Evolutionary conservation across 169 alveolate genomes (phyloP), one percentile per base, ranked within the genome.

Genomic region (Plasmodium ovale): DNA sequence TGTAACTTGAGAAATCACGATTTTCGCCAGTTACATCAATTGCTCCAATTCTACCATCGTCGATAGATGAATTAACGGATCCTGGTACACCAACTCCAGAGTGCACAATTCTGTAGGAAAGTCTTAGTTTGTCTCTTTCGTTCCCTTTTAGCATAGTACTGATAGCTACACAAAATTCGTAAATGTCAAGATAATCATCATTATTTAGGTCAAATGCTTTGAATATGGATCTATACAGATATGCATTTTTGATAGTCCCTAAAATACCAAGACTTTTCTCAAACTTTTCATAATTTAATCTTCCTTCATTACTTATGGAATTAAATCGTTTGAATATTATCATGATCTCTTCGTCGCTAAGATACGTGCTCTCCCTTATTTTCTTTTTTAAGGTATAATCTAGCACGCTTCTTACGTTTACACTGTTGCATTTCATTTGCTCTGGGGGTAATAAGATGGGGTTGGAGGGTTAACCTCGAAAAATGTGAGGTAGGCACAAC

Each of bases 131-230:
- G n/a, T 92, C 93, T 25, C 89, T 84, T n/a, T 93, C 93, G 14
- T 79, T 88, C 16, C 95, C 96, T 3, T 90, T 87, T 12, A 94
- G 87, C 97, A 95, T 95, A 19, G 87, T 93, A 14, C 91, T 92
- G n/a, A 95, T 87, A 7, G 96, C 91, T 25, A 89, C 87, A 51
- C 96, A 92, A 69, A 89, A 95, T 51, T 95, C 97, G 44, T 88
- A 89, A 56, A 94, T 92, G 54, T 94, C 96, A 21, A 95, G 74
- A 70, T 72, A 77, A 1, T 89, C 95, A 77, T 95, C 96, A 14
- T 82, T 89, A 72, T 95, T 82, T 31, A 51, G 25, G 59, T 95
- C 97, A 70, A 95, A 94, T 3, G 97, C 97, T 47, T 74, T 88
- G 67, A 95, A 95, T 64, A 95, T 93, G 7, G 54, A 59, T 39